Conservation (phyloP, 208 protist species). For the Crithidia brevicula region DNA sequence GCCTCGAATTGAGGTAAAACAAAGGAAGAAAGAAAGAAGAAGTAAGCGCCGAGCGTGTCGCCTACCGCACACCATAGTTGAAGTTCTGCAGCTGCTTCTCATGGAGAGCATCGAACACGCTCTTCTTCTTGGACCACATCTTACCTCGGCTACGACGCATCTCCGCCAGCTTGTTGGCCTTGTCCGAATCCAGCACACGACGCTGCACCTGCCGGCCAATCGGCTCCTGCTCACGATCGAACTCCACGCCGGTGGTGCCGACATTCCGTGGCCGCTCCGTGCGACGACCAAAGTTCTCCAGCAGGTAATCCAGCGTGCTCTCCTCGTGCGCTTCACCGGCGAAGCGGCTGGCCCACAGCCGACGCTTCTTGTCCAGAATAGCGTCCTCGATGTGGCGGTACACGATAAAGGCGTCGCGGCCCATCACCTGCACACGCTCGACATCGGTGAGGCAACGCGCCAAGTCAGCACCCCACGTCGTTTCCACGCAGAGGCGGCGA, state of each 20-base stretch:
- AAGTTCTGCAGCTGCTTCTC: conserved; percentile 91
- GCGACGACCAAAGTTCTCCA: conserved; percentile 91
- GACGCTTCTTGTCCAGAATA: conserved; percentile 80
- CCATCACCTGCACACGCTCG: conserved; percentile 75
- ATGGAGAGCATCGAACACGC: conserved; percentile 83
- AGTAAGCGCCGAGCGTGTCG: background rate
- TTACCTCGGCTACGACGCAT: conserved; percentile 72
- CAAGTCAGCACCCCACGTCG: conserved; percentile 69
- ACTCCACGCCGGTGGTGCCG: conserved; percentile 83
- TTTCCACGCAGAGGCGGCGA: conserved; percentile 69
- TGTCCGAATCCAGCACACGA: conserved; percentile 84
- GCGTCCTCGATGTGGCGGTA: conserved; percentile 84
- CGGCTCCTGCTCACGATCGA: conserved; percentile 92
- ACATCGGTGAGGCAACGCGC: conserved; percentile 69
- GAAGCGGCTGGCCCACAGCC: conserved; percentile 83
- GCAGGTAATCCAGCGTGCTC: conserved; percentile 85
- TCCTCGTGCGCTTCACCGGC: conserved; percentile 87
- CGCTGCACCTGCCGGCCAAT: conserved; percentile 91
- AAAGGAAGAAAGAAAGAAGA: background rate
- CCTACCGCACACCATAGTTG: conserved; percentile 75
- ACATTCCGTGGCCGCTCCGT: conserved; percentile 65
- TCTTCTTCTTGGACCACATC: conserved; percentile 89
- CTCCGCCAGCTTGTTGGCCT: conserved; percentile 78
- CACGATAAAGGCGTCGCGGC: conserved; percentile 72
- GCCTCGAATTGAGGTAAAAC: too few species aligned